Evolutionary conservation across 2,329 filamentous ascomycete genomes (phyloP).

Genomic region (Colletotrichum sp.): DNA sequence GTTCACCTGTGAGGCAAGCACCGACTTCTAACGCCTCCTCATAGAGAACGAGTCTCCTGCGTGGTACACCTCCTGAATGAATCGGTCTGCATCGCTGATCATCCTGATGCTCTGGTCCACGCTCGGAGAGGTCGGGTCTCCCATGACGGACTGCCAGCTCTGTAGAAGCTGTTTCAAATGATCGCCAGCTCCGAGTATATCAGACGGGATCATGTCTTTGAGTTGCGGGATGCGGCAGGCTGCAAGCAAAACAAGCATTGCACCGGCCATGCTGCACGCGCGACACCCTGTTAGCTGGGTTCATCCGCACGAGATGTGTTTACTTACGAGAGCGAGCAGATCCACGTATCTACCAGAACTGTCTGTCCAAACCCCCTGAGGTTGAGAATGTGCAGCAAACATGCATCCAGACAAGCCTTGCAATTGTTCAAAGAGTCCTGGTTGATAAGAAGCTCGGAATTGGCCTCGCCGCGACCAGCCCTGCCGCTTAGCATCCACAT

Average conservation of each 20-base stretch:
- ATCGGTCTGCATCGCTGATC: constrained; percentile 47
- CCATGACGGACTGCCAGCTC: constrained; percentile 45
- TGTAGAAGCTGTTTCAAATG: constrained; percentile 45
- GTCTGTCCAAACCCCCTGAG: constrained; percentile 54
- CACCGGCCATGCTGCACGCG: constrained; percentile 47
- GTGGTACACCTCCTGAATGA: constrained; percentile 41
- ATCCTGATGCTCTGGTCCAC: constrained; percentile 51
- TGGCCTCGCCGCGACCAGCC: constrained; percentile 28
- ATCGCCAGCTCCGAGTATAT: constrained; percentile 42
- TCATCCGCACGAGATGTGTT: neutral
- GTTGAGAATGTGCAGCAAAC: constrained; percentile 53
- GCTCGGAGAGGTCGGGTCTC: constrained; percentile 46
- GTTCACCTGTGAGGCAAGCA: neutral
- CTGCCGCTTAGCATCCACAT: constrained; percentile 53
- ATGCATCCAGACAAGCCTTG: constrained; percentile 51
- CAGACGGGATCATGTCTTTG: constrained; percentile 39
- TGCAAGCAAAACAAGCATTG: constrained; percentile 53
- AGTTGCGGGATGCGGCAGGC: constrained; percentile 45
- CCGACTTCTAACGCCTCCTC: neutral
- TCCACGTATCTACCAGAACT: constrained; percentile 59
- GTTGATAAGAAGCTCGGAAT: constrained; percentile 27
- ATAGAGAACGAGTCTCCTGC: constrained; percentile 12
- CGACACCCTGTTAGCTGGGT: neutral
- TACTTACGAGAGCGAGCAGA: constrained; percentile 56
- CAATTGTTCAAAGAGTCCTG: constrained; percentile 45